Base-by-base conservation (phyloP, 495 filamentous ascomycete species). In the Xylaria cubensis region DNA sequence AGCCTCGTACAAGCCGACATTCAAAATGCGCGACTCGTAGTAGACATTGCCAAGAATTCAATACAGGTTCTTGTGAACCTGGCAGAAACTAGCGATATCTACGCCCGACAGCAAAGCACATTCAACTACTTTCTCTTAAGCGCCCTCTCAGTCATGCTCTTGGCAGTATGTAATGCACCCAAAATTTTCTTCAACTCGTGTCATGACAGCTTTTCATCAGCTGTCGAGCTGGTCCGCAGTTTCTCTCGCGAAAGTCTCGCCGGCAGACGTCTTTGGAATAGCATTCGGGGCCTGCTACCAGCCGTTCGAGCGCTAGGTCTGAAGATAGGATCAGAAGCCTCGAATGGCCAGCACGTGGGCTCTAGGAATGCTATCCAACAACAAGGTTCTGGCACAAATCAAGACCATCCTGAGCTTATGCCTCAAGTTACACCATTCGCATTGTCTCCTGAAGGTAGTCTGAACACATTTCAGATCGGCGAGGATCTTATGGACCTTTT, bases 121-220 rank as follows among this genome's bases (percentile, higher is more conserved):
- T 92, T 92, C 80, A 90, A 92, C 75, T 91, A 90, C 80, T 91
- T 92, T 74, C 81, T 92, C 17, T 82, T 90, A 1, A 89, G 88
- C 19, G 89, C 89, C 6, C 74, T 92, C 7, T 88, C 89, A 1
- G 90, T 88, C 1, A 75, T 92, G 4, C 91, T 92, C 74, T 83
- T 92, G 0, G 90, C 90, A 4, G 88, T 90, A 3, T 85, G 86
- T 1, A 90, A 92, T 74, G 87, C 87, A 0, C 90, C 90, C 0
- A 80, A 85, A 1, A 82, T 86, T 58, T 91, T 90, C 76, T 89
- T 84, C 64, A 77, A 75, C 4, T 79, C 82, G 13, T 89, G 88
- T 72, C 84, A 87, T 17, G 87, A 90, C 70, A 89, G 91, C 72
- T 91, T 91, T 72, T 90, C 90, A 80, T 87, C 86, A 84, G 90